Evolutionary conservation across 768 basidiomycete species (phyloP), one percentile per base, ranked within the genome.

Genomic region (Paxillus ammoniavirescens): DNA sequence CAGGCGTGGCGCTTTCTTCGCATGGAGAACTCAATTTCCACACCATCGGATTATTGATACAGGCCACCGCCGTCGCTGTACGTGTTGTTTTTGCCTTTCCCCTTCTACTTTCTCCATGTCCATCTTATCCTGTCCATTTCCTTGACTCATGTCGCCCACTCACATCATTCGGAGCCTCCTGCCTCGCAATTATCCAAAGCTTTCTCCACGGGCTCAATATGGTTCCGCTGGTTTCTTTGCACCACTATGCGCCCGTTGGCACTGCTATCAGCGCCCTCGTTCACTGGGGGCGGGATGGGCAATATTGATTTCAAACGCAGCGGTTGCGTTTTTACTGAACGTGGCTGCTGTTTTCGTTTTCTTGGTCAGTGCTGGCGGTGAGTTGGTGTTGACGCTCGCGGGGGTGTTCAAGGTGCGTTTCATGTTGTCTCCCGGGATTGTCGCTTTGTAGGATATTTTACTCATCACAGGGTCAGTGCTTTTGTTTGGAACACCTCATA

Each of bases 241-340:
- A 98, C 75, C 98, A 96, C 75, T 97, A 94, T 66, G 94, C 94
- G 8, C 94, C 94, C 13, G 91, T 98, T 48, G 98, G 96, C 69
- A 93, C 96, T 0, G 69, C 77, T 56, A 90, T 98, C 75, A 98
- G 96, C 71, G 80, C 92, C 21, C 67, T 82, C 50, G 77, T 96
- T 98, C 76, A 95, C 92, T 0, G 96, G 98, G 70, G 93, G 73
- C 23, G 72, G 78, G 23, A 70, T 91, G 87, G 15, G 64, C 80
- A 9, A 74, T 96, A 57, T 77, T 98, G 46, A 2, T 96, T 54
- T 79, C 84, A 61, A 99, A 99, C 68, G 97, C 96, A 0, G 68
- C 75, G 42, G 81, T 93, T 31, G 95, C 96, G 0, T 95, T 98
- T 75, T 75, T 86, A 37, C 78, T 97, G 56, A 97, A 98, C 65